A percentile compares a stretch with the other conserved stretches of the same genome.
Conservation (phyloP, 345 rosid genomes). For the Cochlearia excelsa region DNA sequence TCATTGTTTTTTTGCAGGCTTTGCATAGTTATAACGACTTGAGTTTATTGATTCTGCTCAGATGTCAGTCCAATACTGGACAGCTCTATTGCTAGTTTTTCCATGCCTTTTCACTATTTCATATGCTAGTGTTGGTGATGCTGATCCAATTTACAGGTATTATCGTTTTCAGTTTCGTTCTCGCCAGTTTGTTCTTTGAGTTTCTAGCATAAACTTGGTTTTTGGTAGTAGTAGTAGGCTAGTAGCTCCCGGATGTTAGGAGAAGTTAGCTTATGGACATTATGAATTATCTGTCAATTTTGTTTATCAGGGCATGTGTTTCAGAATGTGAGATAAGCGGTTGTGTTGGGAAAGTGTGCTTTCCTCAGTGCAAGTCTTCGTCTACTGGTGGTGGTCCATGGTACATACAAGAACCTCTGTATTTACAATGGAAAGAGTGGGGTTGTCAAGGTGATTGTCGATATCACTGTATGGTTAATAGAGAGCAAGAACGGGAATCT, state of each 20-base stretch:
- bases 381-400: slow-evolving; percentile 58
- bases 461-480: slow-evolving; percentile 64
- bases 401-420: slow-evolving; percentile 68
- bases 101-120: slow-evolving; percentile 39
- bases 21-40: not conserved
- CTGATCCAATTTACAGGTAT: slow-evolving; percentile 67
- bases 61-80: slow-evolving; percentile 39
- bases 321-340: slow-evolving; percentile 60
- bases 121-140: slow-evolving; percentile 71
- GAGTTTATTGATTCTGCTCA: slow-evolving; percentile 19
- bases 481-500: slow-evolving; percentile 54
- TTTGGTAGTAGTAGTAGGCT: not conserved
- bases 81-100: slow-evolving; percentile 32
- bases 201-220: slow-evolving; percentile 8
- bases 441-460: slow-evolving; percentile 74
- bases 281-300: slow-evolving; percentile 10
- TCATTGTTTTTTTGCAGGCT: slow-evolving; percentile 2
- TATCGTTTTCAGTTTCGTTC: slow-evolving; percentile 7
- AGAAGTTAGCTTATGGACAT: not conserved
- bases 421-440: slow-evolving; percentile 63
- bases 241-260: not conserved
- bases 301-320: slow-evolving; percentile 49
- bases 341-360: slow-evolving; percentile 58
- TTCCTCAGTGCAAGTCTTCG: slow-evolving; percentile 61
- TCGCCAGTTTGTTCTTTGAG: not conserved